A percentile compares a stretch with the other conserved stretches of the same genome.
Conservation (phyloP, 495 filamentous ascomycete species). For the Annulohypoxylon bovei region DNA sequence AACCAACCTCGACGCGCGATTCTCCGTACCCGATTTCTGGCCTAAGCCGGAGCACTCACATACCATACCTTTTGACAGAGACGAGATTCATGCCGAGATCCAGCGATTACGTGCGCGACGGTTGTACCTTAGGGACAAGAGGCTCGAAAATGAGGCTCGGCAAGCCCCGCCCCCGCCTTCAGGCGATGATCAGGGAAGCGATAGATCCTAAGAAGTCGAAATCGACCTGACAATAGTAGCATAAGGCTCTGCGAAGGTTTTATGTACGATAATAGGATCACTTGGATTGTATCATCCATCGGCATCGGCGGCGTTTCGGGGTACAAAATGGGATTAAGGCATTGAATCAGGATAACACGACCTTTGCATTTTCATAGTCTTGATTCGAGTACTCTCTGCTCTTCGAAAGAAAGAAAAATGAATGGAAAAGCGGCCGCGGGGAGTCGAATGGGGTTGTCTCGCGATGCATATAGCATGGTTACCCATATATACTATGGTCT, state of each 20-base stretch:
- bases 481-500: conserved; percentile 13
- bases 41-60: conserved; percentile 85
- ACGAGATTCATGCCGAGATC: conserved; percentile 84
- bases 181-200: conserved; percentile 37
- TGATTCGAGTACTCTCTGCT: neutral
- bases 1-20: conserved; percentile 94
- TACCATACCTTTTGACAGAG: conserved; percentile 85
- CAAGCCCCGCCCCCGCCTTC: conserved; percentile 50
- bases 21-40: conserved; percentile 92
- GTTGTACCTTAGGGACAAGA: conserved; percentile 66
- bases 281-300: conserved; percentile 17
- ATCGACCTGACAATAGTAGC: neutral
- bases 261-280: conserved; percentile 1
- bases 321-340: neutral
- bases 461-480: neutral
- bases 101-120: conserved; percentile 72
- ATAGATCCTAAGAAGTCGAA: neutral
- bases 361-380: neutral
- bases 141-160: conserved; percentile 65
- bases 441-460: neutral
- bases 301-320: conserved; percentile 33
- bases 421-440: neutral
- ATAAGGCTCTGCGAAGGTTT: neutral
- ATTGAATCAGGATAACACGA: neutral
- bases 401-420: neutral